Percentiles rank a stretch among this genome's conserved stretches.
These are phyloP conservation scores for Chrysanthemum lavandulifolium DNA, from an alignment of 129 eudicot genomes.

Conservation along the genomic window DNA sequence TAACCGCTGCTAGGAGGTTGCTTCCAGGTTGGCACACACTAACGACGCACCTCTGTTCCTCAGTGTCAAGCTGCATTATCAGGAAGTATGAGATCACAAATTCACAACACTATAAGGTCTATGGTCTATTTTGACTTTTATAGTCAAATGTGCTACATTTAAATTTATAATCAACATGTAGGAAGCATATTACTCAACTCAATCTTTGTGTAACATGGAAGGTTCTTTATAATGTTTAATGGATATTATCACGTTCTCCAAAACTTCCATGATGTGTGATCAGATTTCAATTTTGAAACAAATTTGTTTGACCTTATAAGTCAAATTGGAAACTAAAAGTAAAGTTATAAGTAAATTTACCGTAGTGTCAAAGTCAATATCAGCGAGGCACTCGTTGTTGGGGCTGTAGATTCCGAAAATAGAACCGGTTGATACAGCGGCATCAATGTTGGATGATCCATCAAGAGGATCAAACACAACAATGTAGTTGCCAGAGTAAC, in stretches of 20 bases:
- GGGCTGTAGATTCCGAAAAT: conserved; percentile 97
- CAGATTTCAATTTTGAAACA: not conserved
- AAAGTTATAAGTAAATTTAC: conserved; percentile 28
- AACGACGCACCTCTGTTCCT: conserved; percentile 63
- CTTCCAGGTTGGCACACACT: conserved; percentile 92
- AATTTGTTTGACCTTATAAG: not conserved
- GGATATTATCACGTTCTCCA: not conserved
- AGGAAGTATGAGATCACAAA: too few species aligned
- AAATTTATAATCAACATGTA: not conserved
- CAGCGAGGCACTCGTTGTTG: conserved; percentile 84
- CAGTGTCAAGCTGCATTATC: conserved; percentile 60
- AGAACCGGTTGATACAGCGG: conserved; percentile 98
- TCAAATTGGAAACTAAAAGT: conserved; percentile 1
- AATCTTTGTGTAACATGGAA: not conserved
- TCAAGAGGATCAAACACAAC: conserved; percentile 98
- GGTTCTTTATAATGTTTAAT: not conserved
- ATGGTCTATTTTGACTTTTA: conserved; percentile 8
- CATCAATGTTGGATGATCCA: conserved; percentile 97
- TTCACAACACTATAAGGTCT: too few species aligned
- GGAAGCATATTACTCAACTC: not conserved
- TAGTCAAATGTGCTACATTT: conserved; percentile 11
- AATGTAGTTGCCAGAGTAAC: conserved; percentile 98
- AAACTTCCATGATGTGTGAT: not conserved
- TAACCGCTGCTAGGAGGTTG: conserved; percentile 98
- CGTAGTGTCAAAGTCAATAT: conserved; percentile 43